These are phyloP conservation scores for Dictyostelium brefeldianum DNA, from an alignment of 78 protist species.

Conservation along the genomic window DNA sequence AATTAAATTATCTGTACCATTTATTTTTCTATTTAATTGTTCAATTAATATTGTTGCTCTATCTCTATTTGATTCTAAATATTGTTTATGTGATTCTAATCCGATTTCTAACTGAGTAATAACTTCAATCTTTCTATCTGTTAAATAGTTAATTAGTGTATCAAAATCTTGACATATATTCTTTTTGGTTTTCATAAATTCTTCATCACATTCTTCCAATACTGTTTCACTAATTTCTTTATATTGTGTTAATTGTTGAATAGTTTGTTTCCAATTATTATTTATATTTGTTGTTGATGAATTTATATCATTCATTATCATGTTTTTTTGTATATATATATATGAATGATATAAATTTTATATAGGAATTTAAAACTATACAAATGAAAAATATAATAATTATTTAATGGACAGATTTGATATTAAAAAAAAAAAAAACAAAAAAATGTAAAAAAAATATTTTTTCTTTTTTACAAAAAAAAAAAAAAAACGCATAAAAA, in stretches of 20 bases:
- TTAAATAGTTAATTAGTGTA: conserved; percentile 27
- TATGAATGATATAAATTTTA: too few species aligned
- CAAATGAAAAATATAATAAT: too few species aligned
- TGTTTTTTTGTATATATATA: too few species aligned
- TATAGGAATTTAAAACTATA: too few species aligned
- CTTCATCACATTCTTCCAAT: conserved; percentile 44
- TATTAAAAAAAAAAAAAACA: too few species aligned
- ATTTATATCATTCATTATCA: too few species aligned
- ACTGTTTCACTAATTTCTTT: conserved; percentile 61
- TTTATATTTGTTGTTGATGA: neutral
- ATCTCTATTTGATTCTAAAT: conserved; percentile 62
- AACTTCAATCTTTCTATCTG: conserved; percentile 40
- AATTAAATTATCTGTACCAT: neutral
- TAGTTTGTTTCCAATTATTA: conserved; percentile 1
- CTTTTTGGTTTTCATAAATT: conserved; percentile 42
- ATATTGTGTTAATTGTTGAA: conserved; percentile 27
- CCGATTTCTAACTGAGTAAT: conserved; percentile 54
- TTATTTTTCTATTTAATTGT: conserved; percentile 20
- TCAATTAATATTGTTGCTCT: conserved; percentile 19
- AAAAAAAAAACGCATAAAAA: too few species aligned
- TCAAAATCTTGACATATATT: conserved; percentile 55
- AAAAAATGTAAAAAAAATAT: too few species aligned
- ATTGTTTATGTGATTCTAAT: conserved; percentile 59
- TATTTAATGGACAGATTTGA: too few species aligned
- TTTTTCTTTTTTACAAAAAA: too few species aligned